Evolutionary conservation across 768 basidiomycete species (phyloP).

Genomic region (Tricholomella constricta): DNA sequence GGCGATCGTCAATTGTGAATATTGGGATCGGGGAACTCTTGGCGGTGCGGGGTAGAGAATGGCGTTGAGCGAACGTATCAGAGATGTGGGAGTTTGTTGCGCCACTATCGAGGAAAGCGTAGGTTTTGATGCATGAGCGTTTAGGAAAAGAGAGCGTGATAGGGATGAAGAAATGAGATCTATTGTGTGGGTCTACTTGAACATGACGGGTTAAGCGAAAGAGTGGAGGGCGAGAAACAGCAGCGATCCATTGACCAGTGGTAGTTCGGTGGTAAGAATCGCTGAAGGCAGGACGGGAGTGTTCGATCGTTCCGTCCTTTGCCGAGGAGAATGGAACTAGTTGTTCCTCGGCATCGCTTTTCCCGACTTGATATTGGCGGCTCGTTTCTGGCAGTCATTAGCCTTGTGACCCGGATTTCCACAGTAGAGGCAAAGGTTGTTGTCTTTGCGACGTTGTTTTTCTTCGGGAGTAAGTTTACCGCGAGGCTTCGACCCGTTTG

Average conservation of each 20-base stretch:
- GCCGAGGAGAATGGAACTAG: constrained; percentile 31
- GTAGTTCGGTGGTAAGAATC: constrained; percentile 15
- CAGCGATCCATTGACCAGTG: constrained; percentile 22
- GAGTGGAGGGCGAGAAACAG: constrained; percentile 16
- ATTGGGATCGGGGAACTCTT: constrained; percentile 33
- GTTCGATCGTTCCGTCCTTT: too few relatives aligned
- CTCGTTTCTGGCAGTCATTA: constrained; percentile 27
- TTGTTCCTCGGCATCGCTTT: too few relatives aligned
- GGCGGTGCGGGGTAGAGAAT: constrained; percentile 30
- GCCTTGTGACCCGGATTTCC: constrained; percentile 30
- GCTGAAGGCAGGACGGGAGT: constrained; percentile 13
- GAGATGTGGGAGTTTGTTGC: constrained; percentile 39
- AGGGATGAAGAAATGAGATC: constrained; percentile 30
- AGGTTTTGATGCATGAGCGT: constrained; percentile 31
- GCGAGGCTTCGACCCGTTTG: constrained; percentile 2
- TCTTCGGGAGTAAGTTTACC: constrained; percentile 31
- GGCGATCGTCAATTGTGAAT: too few relatives aligned
- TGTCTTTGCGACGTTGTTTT: constrained; percentile 17
- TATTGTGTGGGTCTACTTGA: constrained; percentile 11
- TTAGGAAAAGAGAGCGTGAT: constrained; percentile 32
- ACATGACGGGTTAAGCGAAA: constrained; percentile 21
- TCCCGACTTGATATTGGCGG: neutral
- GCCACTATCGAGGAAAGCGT: constrained; percentile 39
- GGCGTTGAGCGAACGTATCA: constrained; percentile 29
- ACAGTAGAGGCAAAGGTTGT: constrained; percentile 39